Percentiles rank a stretch among this genome's conserved stretches.
Conservation (phyloP, 2,329 filamentous ascomycete genomes). For the Aciculosporium take region DNA sequence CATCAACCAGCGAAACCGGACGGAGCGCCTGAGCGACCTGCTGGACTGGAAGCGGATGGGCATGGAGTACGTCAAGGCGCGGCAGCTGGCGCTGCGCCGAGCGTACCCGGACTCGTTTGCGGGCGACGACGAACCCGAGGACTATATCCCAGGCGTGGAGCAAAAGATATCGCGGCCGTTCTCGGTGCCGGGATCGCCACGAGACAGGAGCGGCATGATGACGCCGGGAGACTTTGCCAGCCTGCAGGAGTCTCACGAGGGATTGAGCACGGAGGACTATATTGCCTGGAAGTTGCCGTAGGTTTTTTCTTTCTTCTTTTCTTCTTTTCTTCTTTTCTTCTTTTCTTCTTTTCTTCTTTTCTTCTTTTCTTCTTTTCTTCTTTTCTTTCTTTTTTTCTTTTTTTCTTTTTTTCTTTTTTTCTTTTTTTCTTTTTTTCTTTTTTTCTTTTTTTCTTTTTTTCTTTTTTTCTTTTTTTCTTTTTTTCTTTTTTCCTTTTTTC, state of each 20-base stretch:
- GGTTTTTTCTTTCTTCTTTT: constrained; percentile 33
- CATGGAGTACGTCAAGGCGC: constrained; percentile 96
- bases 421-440: too few species aligned
- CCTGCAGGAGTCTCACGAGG: constrained; percentile 85
- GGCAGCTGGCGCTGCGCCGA: constrained; percentile 78
- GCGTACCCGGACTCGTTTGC: constrained; percentile 83
- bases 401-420: too few species aligned
- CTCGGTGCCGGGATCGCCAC: constrained; percentile 83
- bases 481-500: too few species aligned
- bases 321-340: too few species aligned
- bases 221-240: constrained; percentile 96
- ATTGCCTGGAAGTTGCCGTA: constrained; percentile 96
- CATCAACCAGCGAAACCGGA: constrained; percentile 97
- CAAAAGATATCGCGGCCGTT: constrained; percentile 91
- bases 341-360: too few species aligned
- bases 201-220: constrained; percentile 93
- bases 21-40: constrained; percentile 84
- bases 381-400: too few species aligned
- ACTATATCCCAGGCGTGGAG: constrained; percentile 84
- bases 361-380: too few species aligned
- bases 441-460: too few species aligned
- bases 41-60: constrained; percentile 99
- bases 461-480: too few species aligned
- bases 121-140: constrained; percentile 66
- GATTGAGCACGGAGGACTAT: constrained; percentile 90